Conservation (phyloP, 2,329 filamentous ascomycete genomes). For the Stromatinia cepivora region DNA sequence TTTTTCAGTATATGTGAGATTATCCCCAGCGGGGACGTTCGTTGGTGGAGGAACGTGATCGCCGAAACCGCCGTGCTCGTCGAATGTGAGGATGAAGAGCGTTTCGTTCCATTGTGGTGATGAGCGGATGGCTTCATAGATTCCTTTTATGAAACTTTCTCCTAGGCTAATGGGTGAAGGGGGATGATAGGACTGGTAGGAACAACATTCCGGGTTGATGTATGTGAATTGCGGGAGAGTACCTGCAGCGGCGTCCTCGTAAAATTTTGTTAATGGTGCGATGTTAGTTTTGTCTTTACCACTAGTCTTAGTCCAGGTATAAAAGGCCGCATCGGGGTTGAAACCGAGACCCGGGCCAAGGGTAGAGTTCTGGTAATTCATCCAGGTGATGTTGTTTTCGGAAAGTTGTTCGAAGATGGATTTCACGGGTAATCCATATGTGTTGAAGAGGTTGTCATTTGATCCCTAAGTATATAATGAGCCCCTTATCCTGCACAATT, state of each 20-base stretch:
- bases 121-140: constrained; percentile 48
- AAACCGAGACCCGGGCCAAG: constrained; percentile 41
- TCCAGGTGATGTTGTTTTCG: constrained; percentile 46
- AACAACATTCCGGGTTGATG: constrained; percentile 53
- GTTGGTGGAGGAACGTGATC: constrained; percentile 49
- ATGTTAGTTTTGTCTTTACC: constrained; percentile 43
- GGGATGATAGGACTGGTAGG: constrained; percentile 50
- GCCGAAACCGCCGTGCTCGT: constrained; percentile 50
- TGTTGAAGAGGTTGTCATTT: constrained; percentile 43
- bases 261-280: constrained; percentile 46
- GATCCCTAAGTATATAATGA: no score
- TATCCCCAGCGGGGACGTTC: constrained; percentile 44
- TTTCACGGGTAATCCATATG: constrained; percentile 42
- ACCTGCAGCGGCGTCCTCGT: constrained; percentile 47
- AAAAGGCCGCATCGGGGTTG: constrained; percentile 48
- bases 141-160: constrained; percentile 48
- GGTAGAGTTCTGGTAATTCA: constrained; percentile 49
- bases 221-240: constrained; percentile 49
- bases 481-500: no score
- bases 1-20: constrained; percentile 42
- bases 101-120: constrained; percentile 50
- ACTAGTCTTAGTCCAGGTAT: constrained; percentile 45
- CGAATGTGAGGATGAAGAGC: constrained; percentile 50
- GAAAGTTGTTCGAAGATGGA: constrained; percentile 46
- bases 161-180: constrained; percentile 47